Evolutionary conservation across 2,329 filamentous ascomycete genomes (phyloP), one percentile per base, ranked within the genome.

Genomic region (Magnaporthiopsis rhizophila): DNA sequence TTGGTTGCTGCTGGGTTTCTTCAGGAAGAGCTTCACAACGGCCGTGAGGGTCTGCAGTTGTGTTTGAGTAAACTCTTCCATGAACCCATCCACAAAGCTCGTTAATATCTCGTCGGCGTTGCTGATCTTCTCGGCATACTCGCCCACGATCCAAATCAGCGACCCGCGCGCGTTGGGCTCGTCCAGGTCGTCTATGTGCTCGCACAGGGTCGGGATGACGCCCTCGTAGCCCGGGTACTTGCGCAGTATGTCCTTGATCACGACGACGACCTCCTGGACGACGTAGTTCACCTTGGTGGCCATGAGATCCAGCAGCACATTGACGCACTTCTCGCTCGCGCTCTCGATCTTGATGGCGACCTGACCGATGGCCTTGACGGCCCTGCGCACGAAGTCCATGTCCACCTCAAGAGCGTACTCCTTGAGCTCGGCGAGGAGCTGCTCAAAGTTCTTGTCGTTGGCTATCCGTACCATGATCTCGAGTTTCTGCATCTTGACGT

Each of bases 391-490:
- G 74, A 98, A 98, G 75, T 99, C 95, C 93, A 99, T 98, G 72
- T 99, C 95, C 45, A 99, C 94, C 80, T 99, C 95, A 70, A 98
- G 82, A 9, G 95, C 95, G 71, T 99, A 99, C 76, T 99, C 95
- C 77, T 97, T 98, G 73, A 99, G 76, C 75, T 99, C 95, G 13
- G 93, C 90, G 21, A 99, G 81, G 32, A 99, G 82, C 74, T 98
- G 95, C 73, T 99, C 95, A 66, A 94, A 94, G 73, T 98, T 99
- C 74, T 89, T 90, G 70, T 97, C 93, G 78, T 97, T 98, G 66
- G 94, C 92, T 87, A 99, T 98, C 76, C 95, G 89, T 61, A 99
- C 94, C 95, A 99, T 98, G 68, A 98, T 98, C 74, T 99, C 95
- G 62, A 99, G 85, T 74, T 99, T 99, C 74, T 97, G 90, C 66